Evolutionary conservation across 2,329 filamentous ascomycete genomes (phyloP), one percentile per base, ranked within the genome.

Genomic region (Colletotrichum lini): DNA sequence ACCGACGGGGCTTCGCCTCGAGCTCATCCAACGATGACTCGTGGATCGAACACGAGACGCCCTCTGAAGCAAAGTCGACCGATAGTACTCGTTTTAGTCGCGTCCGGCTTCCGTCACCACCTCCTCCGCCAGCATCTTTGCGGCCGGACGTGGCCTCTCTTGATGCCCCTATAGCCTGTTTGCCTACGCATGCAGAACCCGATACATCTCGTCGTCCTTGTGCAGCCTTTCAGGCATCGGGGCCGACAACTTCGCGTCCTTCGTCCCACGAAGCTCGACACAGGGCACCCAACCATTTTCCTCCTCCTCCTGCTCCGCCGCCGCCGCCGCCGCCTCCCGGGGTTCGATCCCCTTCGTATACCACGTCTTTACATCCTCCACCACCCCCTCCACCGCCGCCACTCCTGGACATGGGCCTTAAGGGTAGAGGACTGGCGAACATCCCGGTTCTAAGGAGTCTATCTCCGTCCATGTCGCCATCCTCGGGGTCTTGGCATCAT

Each of bases 401-500:
- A 30, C n/a, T 53, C 21, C 40, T 26, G 26, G 42, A 47, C 40
- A 45, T 13, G 21, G 21, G 23, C n/a, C 21, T 45, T 23, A 44
- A 49, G 18, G 26, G 1, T 8, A 47, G 15, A 40, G 40, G 30
- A 12, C 7, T 13, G 26, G 12, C 26, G 26, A 47, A 47, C 5
- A 15, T n/a, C 8, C 23, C 56, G n/a, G 40, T 57, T 26, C 35
- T 42, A 49, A 18, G 44, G 21, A 50, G 59, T 13, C 44, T 49
- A 4, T 63, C 59, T 9, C 52, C 65, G 16, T 67, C 53, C 40
- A 16, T 53, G 45, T 68, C 65, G 2, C 8, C 63, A 42, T 54
- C 69, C 16, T 63, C 57, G 6, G 65, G 59, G 8, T 59, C 59
- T 47, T 64, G 69, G 69, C 58, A 53, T 26, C 65, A 62, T 10